Percentiles rank a stretch among this genome's conserved stretches.
Conservation (phyloP, 177 flowering plant genomes). For the Tripterygium wilfordii region DNA sequence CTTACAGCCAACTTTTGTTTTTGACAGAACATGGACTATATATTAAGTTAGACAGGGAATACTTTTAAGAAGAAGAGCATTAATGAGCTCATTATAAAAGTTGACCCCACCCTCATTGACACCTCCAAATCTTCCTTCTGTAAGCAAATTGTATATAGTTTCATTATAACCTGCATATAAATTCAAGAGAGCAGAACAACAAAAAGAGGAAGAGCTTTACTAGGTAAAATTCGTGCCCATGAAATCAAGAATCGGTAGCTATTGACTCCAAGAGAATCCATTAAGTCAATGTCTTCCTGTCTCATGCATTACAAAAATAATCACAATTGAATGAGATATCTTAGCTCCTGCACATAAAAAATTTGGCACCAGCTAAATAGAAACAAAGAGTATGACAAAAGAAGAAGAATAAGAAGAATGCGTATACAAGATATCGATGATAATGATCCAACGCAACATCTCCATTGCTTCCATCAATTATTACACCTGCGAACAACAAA, state of each 20-base stretch:
- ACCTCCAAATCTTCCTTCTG: conserved; percentile 58
- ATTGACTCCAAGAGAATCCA: conserved; percentile 47
- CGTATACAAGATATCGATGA: conserved; percentile 51
- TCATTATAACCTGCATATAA: too few species aligned
- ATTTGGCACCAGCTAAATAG: too few species aligned
- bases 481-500: conserved; percentile 18
- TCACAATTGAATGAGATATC: too few species aligned
- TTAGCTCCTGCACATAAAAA: too few species aligned
- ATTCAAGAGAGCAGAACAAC: neutral
- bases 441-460: conserved; percentile 57
- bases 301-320: neutral
- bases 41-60: neutral
- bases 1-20: too few species aligned
- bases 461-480: conserved; percentile 49
- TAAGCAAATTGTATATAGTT: too few species aligned
- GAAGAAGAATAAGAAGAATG: too few species aligned
- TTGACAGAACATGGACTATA: conserved; percentile 6
- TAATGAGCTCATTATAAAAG: conserved; percentile 46
- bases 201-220: conserved; percentile 20
- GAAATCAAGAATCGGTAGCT: conserved; percentile 56
- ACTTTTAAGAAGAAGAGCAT: conserved; percentile 53
- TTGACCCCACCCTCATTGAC: conserved; percentile 43
- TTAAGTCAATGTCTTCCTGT: conserved; percentile 54
- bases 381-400: too few species aligned
- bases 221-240: conserved; percentile 62